phyloP scores from a whole-genome alignment of 2,329 filamentous ascomycete genomes.

The Tolypocladium inflatum region DNA sequence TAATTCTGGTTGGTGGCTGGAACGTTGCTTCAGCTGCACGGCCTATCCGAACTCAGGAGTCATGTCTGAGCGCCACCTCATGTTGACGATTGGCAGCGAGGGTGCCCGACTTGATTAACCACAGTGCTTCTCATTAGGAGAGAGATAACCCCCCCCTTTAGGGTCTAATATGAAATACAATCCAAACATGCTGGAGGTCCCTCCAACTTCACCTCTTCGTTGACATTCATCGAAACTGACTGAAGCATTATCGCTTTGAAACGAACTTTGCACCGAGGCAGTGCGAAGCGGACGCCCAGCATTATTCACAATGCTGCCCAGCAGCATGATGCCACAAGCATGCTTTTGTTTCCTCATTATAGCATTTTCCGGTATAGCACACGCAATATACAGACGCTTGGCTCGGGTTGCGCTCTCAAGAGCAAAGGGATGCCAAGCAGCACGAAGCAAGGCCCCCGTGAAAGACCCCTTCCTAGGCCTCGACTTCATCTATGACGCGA shows the following conservation, averaged over 20 bases:
- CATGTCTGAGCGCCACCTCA: not conserved
- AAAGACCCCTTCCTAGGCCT: conserved; percentile 22
- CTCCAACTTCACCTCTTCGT: not conserved
- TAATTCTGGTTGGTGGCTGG: not conserved
- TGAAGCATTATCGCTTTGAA: not conserved
- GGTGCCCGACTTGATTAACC: not conserved
- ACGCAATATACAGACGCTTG: conserved; percentile 6
- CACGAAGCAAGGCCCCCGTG: conserved; percentile 12
- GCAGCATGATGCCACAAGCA: not conserved
- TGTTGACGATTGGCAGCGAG: not conserved
- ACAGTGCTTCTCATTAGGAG: not conserved
- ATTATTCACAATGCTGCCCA: not conserved
- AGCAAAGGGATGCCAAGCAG: conserved; percentile 13
- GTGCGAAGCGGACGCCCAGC: not conserved
- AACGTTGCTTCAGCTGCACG: not conserved
- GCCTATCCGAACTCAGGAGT: not conserved
- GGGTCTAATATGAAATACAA: not conserved
- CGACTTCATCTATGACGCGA: conserved; percentile 22
- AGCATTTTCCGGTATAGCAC: conserved; percentile 7
- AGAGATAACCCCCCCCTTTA: accelerated
- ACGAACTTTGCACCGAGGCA: not conserved
- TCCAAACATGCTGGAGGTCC: not conserved
- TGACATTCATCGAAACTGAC: not conserved
- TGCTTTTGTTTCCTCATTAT: conserved; percentile 7
- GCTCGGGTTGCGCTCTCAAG: conserved; percentile 8